Evolutionary conservation across 2,329 filamentous ascomycete genomes (phyloP).

Genomic region (Calonectria pteridis): DNA sequence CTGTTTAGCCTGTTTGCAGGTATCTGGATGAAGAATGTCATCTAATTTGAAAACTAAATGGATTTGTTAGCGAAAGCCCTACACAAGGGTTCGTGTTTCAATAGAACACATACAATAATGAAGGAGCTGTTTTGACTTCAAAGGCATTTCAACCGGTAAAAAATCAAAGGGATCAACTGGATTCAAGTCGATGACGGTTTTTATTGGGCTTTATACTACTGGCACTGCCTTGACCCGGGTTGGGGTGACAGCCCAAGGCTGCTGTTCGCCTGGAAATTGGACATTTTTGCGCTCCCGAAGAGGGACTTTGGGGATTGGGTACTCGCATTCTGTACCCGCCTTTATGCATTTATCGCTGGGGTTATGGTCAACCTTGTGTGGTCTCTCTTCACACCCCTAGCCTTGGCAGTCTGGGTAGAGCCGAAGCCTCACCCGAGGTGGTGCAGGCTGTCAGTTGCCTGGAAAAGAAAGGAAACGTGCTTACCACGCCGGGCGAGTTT

Average conservation of each 20-base stretch:
- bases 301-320: not conserved
- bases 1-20: not conserved
- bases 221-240: not conserved
- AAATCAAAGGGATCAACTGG: not conserved
- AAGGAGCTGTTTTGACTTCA: not conserved
- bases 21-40: not conserved
- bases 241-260: not conserved
- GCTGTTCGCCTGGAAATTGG: not conserved
- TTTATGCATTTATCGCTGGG: not conserved
- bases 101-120: not conserved
- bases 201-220: not conserved
- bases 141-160: not conserved
- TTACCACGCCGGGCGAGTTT: not conserved
- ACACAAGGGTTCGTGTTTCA: not conserved
- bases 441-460: not conserved
- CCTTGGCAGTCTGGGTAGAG: not conserved
- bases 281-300: not conserved
- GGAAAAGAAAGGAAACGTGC: not conserved
- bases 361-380: not conserved
- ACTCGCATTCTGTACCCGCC: not conserved
- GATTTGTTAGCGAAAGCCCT: not conserved
- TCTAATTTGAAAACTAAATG: not conserved
- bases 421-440: not conserved
- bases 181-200: not conserved
- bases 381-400: not conserved